These are phyloP conservation scores for Bipolaris zeicola DNA, from an alignment of 2,329 filamentous ascomycete genomes.

Conservation along the genomic window DNA sequence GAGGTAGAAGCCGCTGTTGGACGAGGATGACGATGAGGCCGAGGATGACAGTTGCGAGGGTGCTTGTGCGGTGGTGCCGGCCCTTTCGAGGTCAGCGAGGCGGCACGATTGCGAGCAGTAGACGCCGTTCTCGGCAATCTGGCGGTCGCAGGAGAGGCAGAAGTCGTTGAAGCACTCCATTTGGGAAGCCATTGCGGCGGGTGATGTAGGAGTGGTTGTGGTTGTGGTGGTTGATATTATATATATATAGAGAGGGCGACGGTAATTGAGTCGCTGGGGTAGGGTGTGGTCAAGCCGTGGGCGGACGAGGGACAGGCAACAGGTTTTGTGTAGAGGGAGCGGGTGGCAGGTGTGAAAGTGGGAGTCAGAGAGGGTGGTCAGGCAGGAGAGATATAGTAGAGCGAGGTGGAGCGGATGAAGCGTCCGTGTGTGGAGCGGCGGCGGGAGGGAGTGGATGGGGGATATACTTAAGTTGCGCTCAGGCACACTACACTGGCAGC, in stretches of 20 bases:
- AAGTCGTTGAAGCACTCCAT: conserved; percentile 84
- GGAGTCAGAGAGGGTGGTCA: conserved; percentile 21
- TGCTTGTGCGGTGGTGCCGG: conserved; percentile 48
- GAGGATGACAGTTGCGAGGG: conserved; percentile 58
- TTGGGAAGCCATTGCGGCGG: conserved; percentile 45
- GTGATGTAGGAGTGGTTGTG: conserved; percentile 3
- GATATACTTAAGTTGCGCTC: conserved; percentile 36
- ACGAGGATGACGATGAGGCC: conserved; percentile 58
- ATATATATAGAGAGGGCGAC: neutral
- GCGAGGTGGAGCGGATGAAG: conserved; percentile 26
- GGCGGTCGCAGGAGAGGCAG: conserved; percentile 92
- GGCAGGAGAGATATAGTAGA: conserved; percentile 12
- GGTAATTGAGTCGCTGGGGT: neutral
- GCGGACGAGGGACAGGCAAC: conserved; percentile 6
- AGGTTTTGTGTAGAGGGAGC: neutral
- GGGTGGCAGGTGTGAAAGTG: conserved; percentile 5
- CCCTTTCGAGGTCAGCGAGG: conserved; percentile 83
- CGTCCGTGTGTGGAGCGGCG: conserved; percentile 26
- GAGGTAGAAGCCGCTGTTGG: conserved; percentile 66
- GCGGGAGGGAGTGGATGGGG: conserved; percentile 33
- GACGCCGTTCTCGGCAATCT: conserved; percentile 73
- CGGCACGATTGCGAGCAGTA: conserved; percentile 95
- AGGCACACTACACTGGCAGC: conserved; percentile 27
- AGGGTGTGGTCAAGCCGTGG: neutral
- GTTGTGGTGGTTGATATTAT: conserved; percentile 1